A percentile compares a stretch with the other conserved stretches of the same genome.
Evolutionary conservation across 768 basidiomycete species (phyloP).

Genomic region (Mycena rebaudengoi): DNA sequence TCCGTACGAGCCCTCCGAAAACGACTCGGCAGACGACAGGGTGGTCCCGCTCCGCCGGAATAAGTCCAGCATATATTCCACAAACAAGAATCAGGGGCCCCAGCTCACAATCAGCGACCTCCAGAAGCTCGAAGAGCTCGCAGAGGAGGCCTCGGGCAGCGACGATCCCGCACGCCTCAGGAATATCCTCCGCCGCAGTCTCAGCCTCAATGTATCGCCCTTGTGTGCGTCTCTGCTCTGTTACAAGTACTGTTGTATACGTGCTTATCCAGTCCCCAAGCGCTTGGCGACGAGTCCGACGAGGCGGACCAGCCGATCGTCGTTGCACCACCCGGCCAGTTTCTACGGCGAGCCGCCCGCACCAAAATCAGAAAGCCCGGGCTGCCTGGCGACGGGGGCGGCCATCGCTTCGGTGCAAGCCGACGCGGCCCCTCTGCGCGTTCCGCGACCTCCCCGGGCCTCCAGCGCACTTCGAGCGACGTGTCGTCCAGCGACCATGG

Average conservation of each 20-base stretch:
- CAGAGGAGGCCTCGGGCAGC: conserved; percentile 86
- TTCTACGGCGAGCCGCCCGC: conserved; percentile 89
- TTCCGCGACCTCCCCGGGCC: conserved; percentile 35
- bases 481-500: conserved; percentile 76
- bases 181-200: conserved; percentile 81
- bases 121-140: conserved; percentile 93
- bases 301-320: conserved; percentile 93
- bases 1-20: conserved; percentile 86
- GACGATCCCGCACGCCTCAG: conserved; percentile 85
- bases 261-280: conserved; percentile 66
- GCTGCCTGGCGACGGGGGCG: conserved; percentile 77
- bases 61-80: conserved; percentile 68
- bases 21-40: conserved; percentile 76
- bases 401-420: conserved; percentile 79
- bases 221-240: conserved; percentile 68
- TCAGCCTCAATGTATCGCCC: conserved; percentile 87
- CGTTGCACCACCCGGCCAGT: conserved; percentile 86
- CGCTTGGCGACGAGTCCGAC: conserved; percentile 77
- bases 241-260: conserved; percentile 11
- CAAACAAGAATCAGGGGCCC: conserved; percentile 65
- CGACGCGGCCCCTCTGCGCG: conserved; percentile 43
- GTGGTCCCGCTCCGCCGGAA: conserved; percentile 75
- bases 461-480: conserved; percentile 71
- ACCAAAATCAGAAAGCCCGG: conserved; percentile 95
- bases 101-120: conserved; percentile 93